Evolutionary conservation across 192 early-diverging fungal species (phyloP).

Genomic region (Dimargaris cristalligena): DNA sequence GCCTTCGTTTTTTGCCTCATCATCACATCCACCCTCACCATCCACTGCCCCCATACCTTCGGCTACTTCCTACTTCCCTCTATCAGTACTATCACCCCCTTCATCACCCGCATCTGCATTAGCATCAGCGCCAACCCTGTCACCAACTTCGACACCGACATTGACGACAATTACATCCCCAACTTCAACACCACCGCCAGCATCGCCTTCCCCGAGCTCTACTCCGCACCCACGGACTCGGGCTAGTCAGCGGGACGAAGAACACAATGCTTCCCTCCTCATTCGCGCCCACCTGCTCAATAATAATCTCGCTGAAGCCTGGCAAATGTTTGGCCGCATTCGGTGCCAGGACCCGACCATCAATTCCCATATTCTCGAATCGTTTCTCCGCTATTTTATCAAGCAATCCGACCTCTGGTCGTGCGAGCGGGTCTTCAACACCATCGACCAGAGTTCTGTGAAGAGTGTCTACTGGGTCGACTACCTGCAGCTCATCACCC

Average conservation of each 20-base stretch:
- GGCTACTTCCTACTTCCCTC: neutral
- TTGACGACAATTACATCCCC: too few relatives aligned
- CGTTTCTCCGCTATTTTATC: neutral
- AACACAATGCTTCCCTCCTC: neutral
- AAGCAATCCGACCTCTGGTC: neutral
- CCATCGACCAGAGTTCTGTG: neutral
- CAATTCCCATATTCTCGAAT: neutral
- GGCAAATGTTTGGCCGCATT: neutral
- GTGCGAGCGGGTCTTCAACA: neutral
- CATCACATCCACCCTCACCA: too few relatives aligned
- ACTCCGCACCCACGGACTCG: too few relatives aligned
- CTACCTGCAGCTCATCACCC: neutral
- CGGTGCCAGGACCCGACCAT: neutral
- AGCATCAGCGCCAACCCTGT: too few relatives aligned
- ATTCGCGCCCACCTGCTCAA: neutral
- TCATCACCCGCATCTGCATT: too few relatives aligned
- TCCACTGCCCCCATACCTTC: too few relatives aligned
- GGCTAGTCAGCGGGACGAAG: neutral
- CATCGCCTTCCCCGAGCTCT: too few relatives aligned
- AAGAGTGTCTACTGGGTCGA: neutral
- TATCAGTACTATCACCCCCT: too few relatives aligned
- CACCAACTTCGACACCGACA: too few relatives aligned
- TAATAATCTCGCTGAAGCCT: neutral
- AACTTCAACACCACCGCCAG: too few relatives aligned
- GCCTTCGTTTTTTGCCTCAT: neutral